A percentile compares a stretch with the other conserved stretches of the same genome.
phyloP scores from a whole-genome alignment of 345 rosid genomes.

The Leavenworthia alabamica region DNA sequence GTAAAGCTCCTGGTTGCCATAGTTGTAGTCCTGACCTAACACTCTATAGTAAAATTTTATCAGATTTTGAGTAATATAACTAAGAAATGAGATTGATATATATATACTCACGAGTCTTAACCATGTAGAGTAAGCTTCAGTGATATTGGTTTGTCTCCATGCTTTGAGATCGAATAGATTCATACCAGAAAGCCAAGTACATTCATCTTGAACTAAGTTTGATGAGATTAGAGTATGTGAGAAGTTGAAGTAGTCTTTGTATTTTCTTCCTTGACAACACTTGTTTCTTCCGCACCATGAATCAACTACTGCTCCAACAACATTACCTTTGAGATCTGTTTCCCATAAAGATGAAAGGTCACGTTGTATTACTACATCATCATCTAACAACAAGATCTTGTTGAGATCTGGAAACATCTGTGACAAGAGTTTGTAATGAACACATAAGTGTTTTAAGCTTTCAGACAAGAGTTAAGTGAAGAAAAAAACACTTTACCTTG shows the following conservation, averaged over 20 bases:
- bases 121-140: constrained; percentile 60
- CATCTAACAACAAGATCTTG: constrained; percentile 86
- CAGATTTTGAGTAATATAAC: not conserved
- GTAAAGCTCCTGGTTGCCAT: constrained; percentile 85
- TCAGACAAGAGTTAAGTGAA: not conserved
- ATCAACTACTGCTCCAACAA: constrained; percentile 67
- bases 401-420: constrained; percentile 94
- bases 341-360: constrained; percentile 84
- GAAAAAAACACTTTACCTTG: constrained; percentile 43
- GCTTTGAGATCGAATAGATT: constrained; percentile 77
- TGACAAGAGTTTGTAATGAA: constrained; percentile 29
- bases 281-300: constrained; percentile 68
- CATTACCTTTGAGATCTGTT: constrained; percentile 64
- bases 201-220: constrained; percentile 42
- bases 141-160: constrained; percentile 73
- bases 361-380: constrained; percentile 80
- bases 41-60: constrained; percentile 45
- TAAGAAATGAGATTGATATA: not conserved
- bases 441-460: too few relatives aligned
- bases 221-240: constrained; percentile 65
- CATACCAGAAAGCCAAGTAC: constrained; percentile 92
- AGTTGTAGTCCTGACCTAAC: constrained; percentile 55
- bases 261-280: constrained; percentile 77
- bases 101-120: constrained; percentile 53
- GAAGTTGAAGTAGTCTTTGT: constrained; percentile 77